phyloP scores from a whole-genome alignment of 2,329 filamentous ascomycete genomes.

The Aureobasidium uvarum region DNA sequence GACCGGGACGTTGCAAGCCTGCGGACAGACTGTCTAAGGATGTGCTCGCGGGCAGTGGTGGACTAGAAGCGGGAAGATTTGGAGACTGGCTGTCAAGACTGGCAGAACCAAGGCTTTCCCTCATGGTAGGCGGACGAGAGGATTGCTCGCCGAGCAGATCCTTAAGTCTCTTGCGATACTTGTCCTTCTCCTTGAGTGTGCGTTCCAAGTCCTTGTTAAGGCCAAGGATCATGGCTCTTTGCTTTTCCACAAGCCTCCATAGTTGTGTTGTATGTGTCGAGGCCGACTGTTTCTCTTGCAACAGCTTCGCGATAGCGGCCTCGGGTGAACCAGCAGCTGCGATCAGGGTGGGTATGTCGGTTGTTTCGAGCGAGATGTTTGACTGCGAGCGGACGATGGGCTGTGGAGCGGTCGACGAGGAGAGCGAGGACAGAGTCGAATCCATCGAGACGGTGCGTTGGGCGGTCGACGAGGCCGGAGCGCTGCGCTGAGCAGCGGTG shows the following conservation, averaged over 20 bases:
- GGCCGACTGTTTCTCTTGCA: constrained; percentile 88
- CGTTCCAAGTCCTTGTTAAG: constrained; percentile 93
- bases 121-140: constrained; percentile 33
- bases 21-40: constrained; percentile 25
- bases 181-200: constrained; percentile 89
- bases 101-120: constrained; percentile 29
- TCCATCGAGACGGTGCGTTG: constrained; percentile 87
- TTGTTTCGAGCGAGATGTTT: constrained; percentile 56
- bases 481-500: constrained; percentile 4
- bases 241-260: constrained; percentile 95
- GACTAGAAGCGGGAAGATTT: constrained; percentile 24
- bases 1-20: constrained; percentile 4
- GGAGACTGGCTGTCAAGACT: constrained; percentile 35
- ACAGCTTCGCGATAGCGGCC: constrained; percentile 78
- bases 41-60: constrained; percentile 14
- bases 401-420: constrained; percentile 52
- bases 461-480: constrained; percentile 30
- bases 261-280: constrained; percentile 87
- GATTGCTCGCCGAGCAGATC: constrained; percentile 58
- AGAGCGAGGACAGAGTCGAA: constrained; percentile 73
- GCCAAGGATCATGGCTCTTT: constrained; percentile 87
- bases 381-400: constrained; percentile 60
- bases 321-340: constrained; percentile 84
- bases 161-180: constrained; percentile 86
- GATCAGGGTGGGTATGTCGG: constrained; percentile 76